These are phyloP conservation scores for Abortiporus biennis DNA, from an alignment of 1,284 basidiomycete species.

Conservation along the genomic window DNA sequence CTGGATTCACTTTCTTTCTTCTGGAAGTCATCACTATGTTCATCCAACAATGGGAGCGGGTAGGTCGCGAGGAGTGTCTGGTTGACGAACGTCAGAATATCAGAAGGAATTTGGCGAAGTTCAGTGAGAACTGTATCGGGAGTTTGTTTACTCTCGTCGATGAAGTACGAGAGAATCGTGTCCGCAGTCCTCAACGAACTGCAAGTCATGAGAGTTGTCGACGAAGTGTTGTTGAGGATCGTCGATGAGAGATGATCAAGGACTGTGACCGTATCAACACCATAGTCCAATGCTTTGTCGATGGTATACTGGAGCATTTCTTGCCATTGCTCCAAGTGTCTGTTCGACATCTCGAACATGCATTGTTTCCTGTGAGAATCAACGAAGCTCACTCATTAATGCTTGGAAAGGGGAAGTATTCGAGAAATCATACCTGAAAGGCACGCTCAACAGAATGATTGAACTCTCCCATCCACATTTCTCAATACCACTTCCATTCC, in stretches of 20 bases:
- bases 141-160: slow-evolving; percentile 40
- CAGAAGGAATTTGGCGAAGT: slow-evolving; percentile 41
- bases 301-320: slow-evolving; percentile 43
- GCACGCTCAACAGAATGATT: slow-evolving; percentile 49
- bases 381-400: slow-evolving; percentile 3
- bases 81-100: slow-evolving; percentile 41
- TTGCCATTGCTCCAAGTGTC: slow-evolving; percentile 55
- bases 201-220: too few species aligned
- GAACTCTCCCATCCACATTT: slow-evolving; percentile 44
- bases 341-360: slow-evolving; percentile 47
- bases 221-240: too few species aligned
- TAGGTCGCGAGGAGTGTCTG: slow-evolving; percentile 56
- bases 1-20: too few species aligned
- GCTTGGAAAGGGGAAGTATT: background rate
- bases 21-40: too few species aligned
- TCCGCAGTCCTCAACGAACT: too few species aligned
- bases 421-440: slow-evolving; percentile 40
- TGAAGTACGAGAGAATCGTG: too few species aligned
- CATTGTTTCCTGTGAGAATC: slow-evolving; percentile 23
- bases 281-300: slow-evolving; percentile 51
- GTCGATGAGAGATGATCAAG: slow-evolving; percentile 47
- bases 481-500: slow-evolving; percentile 37
- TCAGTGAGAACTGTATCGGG: slow-evolving; percentile 56
- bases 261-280: slow-evolving; percentile 43
- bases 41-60: too few species aligned